These are phyloP conservation scores for Linnemannia hyalina DNA, from an alignment of 192 early-diverging fungal genomes.

Conservation along the genomic window DNA sequence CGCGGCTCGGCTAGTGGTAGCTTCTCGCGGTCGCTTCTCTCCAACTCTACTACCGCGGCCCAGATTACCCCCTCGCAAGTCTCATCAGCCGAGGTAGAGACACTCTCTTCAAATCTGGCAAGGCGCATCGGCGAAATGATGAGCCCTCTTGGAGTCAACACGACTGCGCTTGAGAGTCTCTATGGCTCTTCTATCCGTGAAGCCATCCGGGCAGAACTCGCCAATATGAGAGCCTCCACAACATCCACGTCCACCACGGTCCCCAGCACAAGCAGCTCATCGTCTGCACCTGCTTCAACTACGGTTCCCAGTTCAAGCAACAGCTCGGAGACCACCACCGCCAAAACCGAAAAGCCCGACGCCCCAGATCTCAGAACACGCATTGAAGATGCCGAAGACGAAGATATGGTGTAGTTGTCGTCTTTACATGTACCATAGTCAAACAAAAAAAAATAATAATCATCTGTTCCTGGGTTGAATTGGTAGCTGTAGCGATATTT, in stretches of 20 bases:
- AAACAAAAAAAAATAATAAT: neutral
- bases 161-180: neutral
- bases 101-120: constrained; percentile 25
- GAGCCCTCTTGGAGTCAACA: constrained; percentile 17
- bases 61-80: neutral
- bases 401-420: neutral
- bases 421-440: constrained; percentile 5
- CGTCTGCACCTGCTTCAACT: neutral
- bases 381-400: constrained; percentile 15
- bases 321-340: neutral
- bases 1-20: neutral
- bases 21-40: neutral
- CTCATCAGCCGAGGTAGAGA: constrained; percentile 7
- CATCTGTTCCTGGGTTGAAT: neutral
- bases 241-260: neutral
- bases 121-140: constrained; percentile 28
- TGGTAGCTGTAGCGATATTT: neutral
- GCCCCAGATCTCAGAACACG: constrained; percentile 8
- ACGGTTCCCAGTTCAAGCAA: neutral
- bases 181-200: constrained; percentile 14
- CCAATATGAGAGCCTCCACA: constrained; percentile 4
- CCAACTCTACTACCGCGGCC: neutral
- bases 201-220: constrained; percentile 23
- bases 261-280: neutral
- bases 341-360: neutral